These are phyloP conservation scores for Larix kaempferi DNA, from an alignment of 75 land plant genomes.

Conservation along the genomic window DNA sequence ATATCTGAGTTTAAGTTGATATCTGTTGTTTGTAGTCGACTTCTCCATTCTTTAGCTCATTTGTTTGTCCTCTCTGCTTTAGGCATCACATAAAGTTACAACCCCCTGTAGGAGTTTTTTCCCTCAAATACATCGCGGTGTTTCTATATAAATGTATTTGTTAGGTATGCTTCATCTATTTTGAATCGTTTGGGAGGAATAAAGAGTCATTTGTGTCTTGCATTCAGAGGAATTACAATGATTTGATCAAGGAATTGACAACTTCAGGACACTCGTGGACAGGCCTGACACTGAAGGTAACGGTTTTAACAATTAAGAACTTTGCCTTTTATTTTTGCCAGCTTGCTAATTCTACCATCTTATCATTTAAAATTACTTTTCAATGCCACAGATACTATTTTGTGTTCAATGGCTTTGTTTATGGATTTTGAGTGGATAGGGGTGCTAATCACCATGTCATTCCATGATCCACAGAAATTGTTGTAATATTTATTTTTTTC, in stretches of 20 bases:
- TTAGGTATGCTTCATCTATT: not conserved
- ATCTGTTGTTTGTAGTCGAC: not conserved
- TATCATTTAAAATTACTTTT: not conserved
- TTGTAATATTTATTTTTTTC: not conserved
- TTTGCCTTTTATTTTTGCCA: not conserved
- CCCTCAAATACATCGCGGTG: not conserved
- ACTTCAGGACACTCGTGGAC: slow-evolving; percentile 9
- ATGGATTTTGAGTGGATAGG: not conserved
- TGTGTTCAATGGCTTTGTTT: not conserved
- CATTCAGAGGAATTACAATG: slow-evolving; percentile 11
- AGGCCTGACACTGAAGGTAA: slow-evolving; percentile 9
- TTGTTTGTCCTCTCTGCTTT: not conserved
- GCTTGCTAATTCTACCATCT: not conserved
- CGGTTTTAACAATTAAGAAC: not conserved
- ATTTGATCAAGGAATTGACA: slow-evolving; percentile 8
- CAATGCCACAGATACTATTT: not conserved
- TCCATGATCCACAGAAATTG: not conserved
- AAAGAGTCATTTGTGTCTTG: not conserved
- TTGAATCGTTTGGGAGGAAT: not conserved
- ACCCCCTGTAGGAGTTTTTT: not conserved
- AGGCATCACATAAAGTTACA: not conserved
- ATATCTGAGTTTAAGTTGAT: not conserved
- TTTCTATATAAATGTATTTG: not conserved
- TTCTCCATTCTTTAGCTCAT: not conserved
- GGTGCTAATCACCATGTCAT: too few relatives aligned